These are phyloP conservation scores for Punica granatum DNA, from an alignment of 345 rosid genomes.

Conservation along the genomic window DNA sequence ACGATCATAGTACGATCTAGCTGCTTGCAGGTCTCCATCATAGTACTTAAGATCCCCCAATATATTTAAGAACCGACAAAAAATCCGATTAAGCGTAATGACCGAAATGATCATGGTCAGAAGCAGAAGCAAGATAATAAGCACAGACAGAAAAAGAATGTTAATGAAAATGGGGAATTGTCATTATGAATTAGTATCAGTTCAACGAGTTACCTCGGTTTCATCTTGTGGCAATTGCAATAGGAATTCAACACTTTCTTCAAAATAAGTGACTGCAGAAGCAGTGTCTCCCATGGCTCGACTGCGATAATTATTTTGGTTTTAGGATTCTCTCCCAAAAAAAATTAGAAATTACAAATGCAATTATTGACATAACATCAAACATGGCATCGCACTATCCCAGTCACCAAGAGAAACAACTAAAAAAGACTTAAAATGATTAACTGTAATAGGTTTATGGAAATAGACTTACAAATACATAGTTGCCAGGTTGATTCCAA, in stretches of 20 bases:
- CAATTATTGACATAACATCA: background rate
- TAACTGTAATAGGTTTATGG: background rate
- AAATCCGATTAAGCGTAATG: too few species aligned
- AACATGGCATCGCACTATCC: background rate
- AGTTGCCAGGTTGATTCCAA: background rate
- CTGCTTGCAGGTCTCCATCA: slow-evolving; percentile 70
- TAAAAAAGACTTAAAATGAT: background rate
- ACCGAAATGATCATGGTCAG: too few species aligned
- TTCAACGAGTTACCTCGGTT: slow-evolving; percentile 46
- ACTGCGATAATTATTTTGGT: slow-evolving; percentile 33
- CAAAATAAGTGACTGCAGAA: slow-evolving; percentile 67
- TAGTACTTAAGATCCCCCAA: slow-evolving; percentile 94
- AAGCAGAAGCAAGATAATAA: slow-evolving; percentile 3
- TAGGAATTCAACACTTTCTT: slow-evolving; percentile 87
- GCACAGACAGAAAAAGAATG: slow-evolving; percentile 4
- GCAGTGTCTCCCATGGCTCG: slow-evolving; percentile 79
- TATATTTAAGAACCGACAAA: slow-evolving; percentile 95
- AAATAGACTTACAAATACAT: background rate
- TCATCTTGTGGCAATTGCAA: slow-evolving; percentile 62
- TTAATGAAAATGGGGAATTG: background rate
- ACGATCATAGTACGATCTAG: slow-evolving; percentile 68
- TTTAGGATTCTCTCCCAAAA: background rate
- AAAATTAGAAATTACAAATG: background rate
- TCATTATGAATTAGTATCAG: background rate
- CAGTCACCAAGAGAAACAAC: background rate